These are phyloP conservation scores for Ramularia endophylla DNA, from an alignment of 2,329 filamentous ascomycete species.

Conservation along the genomic window DNA sequence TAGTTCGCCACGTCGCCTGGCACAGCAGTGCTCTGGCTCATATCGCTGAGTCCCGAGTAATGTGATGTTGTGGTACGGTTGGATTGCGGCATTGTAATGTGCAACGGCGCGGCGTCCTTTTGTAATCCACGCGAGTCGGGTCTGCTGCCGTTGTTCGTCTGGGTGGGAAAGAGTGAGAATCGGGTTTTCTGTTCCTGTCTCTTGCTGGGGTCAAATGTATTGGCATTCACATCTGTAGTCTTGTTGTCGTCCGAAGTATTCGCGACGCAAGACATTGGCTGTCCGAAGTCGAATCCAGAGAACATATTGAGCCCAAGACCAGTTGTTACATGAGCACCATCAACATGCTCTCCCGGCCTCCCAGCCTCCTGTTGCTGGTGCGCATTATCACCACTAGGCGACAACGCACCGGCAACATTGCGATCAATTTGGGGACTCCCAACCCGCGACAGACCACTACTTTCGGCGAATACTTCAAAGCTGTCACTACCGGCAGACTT, in stretches of 20 bases:
- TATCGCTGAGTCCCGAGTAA: conserved; percentile 2
- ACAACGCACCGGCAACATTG: too few species aligned
- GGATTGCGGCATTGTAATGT: not conserved
- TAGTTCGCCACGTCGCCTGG: conserved; percentile 10
- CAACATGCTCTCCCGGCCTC: conserved; percentile 3
- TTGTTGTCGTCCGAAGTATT: too few species aligned
- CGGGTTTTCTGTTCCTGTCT: too few species aligned
- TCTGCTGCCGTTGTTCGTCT: too few species aligned
- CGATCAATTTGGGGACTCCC: not conserved
- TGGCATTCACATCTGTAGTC: too few species aligned
- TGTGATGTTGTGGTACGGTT: conserved; percentile 3
- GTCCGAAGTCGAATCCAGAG: conserved; percentile 12
- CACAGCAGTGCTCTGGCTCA: conserved; percentile 12
- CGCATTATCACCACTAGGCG: too few species aligned
- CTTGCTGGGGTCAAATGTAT: too few species aligned
- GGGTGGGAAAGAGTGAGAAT: too few species aligned
- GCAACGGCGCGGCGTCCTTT: too few species aligned
- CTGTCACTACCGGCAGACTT: conserved; percentile 5
- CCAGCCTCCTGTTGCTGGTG: too few species aligned
- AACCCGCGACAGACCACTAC: conserved; percentile 5
- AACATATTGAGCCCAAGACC: conserved; percentile 15
- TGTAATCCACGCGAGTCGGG: too few species aligned
- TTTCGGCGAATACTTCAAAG: conserved; percentile 11
- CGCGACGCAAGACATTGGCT: too few species aligned
- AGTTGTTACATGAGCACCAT: conserved; percentile 3